Evolutionary conservation across 352 stramenopile genomes (phyloP).

Genomic region (Phytophthora sp.): DNA sequence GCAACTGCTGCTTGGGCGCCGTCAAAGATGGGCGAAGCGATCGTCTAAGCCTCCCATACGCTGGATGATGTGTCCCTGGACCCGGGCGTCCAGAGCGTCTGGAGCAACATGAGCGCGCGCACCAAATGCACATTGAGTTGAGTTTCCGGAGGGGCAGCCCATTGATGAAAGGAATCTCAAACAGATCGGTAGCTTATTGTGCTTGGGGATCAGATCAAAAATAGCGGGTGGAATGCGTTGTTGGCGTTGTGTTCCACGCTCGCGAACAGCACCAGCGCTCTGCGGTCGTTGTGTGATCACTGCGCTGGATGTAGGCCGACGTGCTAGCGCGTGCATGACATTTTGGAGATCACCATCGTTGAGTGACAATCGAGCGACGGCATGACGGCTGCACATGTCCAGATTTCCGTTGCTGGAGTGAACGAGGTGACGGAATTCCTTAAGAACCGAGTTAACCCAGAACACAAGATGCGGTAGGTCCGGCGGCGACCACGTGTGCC

Average conservation of each 20-base stretch:
- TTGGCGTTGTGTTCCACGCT: not conserved
- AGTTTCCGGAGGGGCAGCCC: not conserved
- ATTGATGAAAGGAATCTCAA: conserved; percentile 7
- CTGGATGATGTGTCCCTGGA: conserved; percentile 10
- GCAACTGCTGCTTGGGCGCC: not conserved
- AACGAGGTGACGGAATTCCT: conserved; percentile 13
- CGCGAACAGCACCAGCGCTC: not conserved
- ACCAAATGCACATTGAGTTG: not conserved
- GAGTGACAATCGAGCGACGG: conserved; percentile 1
- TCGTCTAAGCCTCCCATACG: not conserved
- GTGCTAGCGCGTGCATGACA: conserved; percentile 13
- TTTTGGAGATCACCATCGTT: conserved; percentile 22
- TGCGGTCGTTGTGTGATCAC: not conserved
- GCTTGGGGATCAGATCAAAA: conserved; percentile 6
- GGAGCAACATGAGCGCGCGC: not conserved
- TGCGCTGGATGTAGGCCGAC: not conserved
- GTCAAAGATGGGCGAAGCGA: conserved; percentile 6
- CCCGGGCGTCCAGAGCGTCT: not conserved
- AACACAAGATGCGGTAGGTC: conserved; percentile 20
- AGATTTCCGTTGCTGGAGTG: conserved; percentile 8
- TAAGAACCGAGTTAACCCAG: conserved; percentile 17
- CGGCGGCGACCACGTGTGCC: conserved; percentile 1
- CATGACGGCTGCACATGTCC: not conserved
- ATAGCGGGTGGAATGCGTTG: conserved; percentile 5
- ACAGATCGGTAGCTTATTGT: conserved; percentile 2